Percentiles rank a stretch among this genome's conserved stretches.
These are phyloP conservation scores for Calocera viscosa DNA, from an alignment of 768 basidiomycete genomes.

Conservation along the genomic window DNA sequence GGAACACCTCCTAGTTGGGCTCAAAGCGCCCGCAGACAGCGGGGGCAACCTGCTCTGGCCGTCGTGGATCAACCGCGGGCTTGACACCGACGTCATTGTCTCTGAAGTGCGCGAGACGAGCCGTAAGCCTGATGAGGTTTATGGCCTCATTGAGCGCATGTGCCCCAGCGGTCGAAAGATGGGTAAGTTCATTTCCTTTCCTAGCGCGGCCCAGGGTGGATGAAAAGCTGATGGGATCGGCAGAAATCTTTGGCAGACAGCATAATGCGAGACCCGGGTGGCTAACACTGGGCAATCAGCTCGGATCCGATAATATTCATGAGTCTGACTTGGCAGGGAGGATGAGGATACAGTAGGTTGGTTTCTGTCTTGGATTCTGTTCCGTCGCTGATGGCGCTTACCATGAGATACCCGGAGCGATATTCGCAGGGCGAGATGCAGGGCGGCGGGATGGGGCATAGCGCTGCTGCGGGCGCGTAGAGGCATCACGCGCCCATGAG, in stretches of 20 bases:
- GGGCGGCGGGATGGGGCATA: no score
- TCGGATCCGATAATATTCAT: conserved; percentile 67
- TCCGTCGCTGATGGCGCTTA: not conserved
- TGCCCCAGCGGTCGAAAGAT: conserved; percentile 77
- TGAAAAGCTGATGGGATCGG: no score
- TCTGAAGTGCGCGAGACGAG: conserved; percentile 94
- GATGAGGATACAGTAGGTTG: conserved; percentile 54
- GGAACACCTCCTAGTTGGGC: conserved; percentile 94
- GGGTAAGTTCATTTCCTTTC: conserved; percentile 10
- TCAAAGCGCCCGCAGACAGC: conserved; percentile 64
- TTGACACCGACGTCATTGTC: conserved; percentile 93
- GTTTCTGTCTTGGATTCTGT: no score
- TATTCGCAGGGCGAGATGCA: not conserved
- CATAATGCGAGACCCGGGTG: conserved; percentile 90
- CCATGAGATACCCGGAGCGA: conserved; percentile 15
- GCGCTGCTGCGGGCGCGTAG: no score
- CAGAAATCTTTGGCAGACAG: conserved; percentile 87
- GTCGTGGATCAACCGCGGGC: conserved; percentile 71
- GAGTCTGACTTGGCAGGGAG: conserved; percentile 66
- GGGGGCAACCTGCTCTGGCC: conserved; percentile 59
- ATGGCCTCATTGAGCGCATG: conserved; percentile 88
- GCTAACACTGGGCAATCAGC: conserved; percentile 86
- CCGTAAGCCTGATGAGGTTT: conserved; percentile 93
- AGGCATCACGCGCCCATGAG: no score
- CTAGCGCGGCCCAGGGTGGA: conserved; percentile 10